phyloP scores from a whole-genome alignment of 345 rosid genomes.

The Cardamine chenopodiifolia region DNA sequence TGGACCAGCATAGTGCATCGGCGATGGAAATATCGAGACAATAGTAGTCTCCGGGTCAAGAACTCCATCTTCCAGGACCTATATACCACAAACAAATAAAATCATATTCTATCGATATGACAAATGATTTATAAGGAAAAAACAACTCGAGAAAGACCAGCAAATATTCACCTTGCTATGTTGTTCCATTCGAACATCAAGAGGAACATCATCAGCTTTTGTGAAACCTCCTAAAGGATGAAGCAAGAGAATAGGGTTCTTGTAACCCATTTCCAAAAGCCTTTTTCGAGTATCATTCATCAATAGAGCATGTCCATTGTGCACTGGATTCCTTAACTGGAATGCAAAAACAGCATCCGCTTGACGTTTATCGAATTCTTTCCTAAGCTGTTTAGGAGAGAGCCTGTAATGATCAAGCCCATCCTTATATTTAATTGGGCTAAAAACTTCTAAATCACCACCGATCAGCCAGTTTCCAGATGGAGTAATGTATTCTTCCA shows the following conservation, averaged over 20 bases:
- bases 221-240: conserved; percentile 97
- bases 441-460: conserved; percentile 82
- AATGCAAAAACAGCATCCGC: conserved; percentile 99
- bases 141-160: neutral
- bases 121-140: neutral
- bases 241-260: conserved; percentile 86
- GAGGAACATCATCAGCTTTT: conserved; percentile 94
- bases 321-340: conserved; percentile 93
- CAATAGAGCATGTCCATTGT: conserved; percentile 89
- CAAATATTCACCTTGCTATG: conserved; percentile 67
- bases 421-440: conserved; percentile 79
- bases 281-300: conserved; percentile 88
- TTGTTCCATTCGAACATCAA: conserved; percentile 94
- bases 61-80: conserved; percentile 93
- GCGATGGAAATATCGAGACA: conserved; percentile 94
- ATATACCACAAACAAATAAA: neutral
- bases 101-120: neutral
- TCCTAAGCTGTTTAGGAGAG: conserved; percentile 79
- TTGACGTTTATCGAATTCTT: conserved; percentile 76
- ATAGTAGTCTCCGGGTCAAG: conserved; percentile 92
- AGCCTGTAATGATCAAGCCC: conserved; percentile 97
- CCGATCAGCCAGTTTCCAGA: conserved; percentile 97
- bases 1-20: conserved; percentile 99
- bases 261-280: conserved; percentile 87
- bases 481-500: conserved; percentile 67